These are phyloP conservation scores for Naganishia randhawae DNA, from an alignment of 768 basidiomycete species.

Conservation along the genomic window DNA sequence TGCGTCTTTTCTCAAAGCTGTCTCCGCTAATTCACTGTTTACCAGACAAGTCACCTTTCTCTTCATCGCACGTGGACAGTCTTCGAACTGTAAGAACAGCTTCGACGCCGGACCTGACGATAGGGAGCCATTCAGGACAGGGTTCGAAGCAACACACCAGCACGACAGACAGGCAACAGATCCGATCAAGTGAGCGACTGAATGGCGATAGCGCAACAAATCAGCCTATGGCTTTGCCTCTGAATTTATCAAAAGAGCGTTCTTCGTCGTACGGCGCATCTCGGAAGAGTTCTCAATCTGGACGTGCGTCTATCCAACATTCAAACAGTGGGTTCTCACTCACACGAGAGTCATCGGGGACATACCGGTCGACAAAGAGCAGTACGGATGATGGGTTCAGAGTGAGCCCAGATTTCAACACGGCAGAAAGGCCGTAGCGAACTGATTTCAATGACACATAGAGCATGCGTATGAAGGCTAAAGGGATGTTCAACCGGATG, in stretches of 20 bases:
- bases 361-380: not conserved
- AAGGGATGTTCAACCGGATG: slow-evolving; percentile 45
- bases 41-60: not conserved
- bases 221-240: not conserved
- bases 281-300: not conserved
- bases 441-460: slow-evolving; percentile 3
- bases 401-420: slow-evolving; percentile 26
- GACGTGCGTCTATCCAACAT: not conserved
- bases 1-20: not conserved
- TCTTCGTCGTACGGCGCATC: slow-evolving; percentile 3
- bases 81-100: not conserved
- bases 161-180: not conserved
- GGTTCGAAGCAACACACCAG: not conserved
- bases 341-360: not conserved
- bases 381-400: slow-evolving; percentile 37
- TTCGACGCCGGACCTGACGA: not conserved
- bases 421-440: not conserved
- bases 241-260: not conserved
- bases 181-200: not conserved
- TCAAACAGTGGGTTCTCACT: not conserved
- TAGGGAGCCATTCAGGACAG: not conserved
- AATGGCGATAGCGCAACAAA: not conserved
- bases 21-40: not conserved
- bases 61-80: not conserved
- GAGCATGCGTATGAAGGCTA: slow-evolving; percentile 44